phyloP scores from a whole-genome alignment of 2,329 filamentous ascomycete genomes.

The Dactylellina cionopaga region DNA sequence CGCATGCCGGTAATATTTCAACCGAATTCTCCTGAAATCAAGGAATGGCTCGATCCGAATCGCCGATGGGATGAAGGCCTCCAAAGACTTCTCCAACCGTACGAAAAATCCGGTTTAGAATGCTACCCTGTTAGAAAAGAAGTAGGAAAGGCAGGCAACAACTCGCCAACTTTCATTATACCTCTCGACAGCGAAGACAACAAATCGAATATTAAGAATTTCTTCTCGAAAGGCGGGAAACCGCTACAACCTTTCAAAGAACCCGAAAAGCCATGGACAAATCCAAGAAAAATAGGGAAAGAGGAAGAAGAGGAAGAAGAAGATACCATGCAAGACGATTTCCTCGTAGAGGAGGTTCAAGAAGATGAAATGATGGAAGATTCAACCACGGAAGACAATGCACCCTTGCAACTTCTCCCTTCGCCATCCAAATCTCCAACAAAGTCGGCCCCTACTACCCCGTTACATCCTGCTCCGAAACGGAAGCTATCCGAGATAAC shows the following conservation, averaged over 20 bases:
- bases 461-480: slow-evolving; percentile 47
- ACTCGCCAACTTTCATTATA: slow-evolving; percentile 83
- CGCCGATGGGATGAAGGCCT: slow-evolving; percentile 79
- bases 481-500: slow-evolving; percentile 39
- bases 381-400: slow-evolving; percentile 5
- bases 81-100: slow-evolving; percentile 82
- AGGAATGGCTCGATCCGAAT: slow-evolving; percentile 74
- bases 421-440: slow-evolving; percentile 55
- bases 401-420: slow-evolving; percentile 16
- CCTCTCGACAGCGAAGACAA: slow-evolving; percentile 86
- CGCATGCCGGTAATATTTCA: slow-evolving; percentile 95
- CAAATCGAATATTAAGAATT: slow-evolving; percentile 92
- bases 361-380: slow-evolving; percentile 51
- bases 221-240: slow-evolving; percentile 72
- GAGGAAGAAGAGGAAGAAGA: slow-evolving; percentile 33
- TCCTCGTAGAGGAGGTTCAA: slow-evolving; percentile 54
- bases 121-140: slow-evolving; percentile 87
- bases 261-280: slow-evolving; percentile 52
- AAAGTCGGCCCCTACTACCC: slow-evolving; percentile 56
- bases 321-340: slow-evolving; percentile 9
- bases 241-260: slow-evolving; percentile 43
- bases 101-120: slow-evolving; percentile 75
- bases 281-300: slow-evolving; percentile 28
- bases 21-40: slow-evolving; percentile 75
- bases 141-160: slow-evolving; percentile 93